Evolutionary conservation across 2,329 filamentous ascomycete species (phyloP), one percentile per base, ranked within the genome.

Genomic region (Aspergillus persii): DNA sequence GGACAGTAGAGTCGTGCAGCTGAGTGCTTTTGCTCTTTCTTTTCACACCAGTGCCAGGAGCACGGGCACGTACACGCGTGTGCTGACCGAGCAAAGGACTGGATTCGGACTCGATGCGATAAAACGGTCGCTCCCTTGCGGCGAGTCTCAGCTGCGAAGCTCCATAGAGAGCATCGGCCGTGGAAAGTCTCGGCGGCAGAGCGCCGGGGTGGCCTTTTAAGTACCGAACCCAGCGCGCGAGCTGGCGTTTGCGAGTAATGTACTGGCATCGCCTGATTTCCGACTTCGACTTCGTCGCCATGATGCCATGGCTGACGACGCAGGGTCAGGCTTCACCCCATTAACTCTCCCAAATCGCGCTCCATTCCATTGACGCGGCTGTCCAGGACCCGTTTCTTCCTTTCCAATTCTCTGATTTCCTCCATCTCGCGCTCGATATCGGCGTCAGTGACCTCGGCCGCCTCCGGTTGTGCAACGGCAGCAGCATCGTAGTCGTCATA

Each of bases 321-420:
- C 18, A 23, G 26, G 9, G 18, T 23, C 9, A 8, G 52, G 11
- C 31, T 44, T 81, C 74, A 84, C 61, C 83, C 75, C 68, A 85
- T 73, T 44, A 88, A 69, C 0, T 86, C 86, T 23, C 85, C 86
- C n/a, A 90, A 78, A 71, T 89, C 87, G 66, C 81, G 83, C 61
- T 88, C 87, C 84, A 90, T 89, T 1, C 85, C 86, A 50, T 78
- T 83, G n/a, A 90, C 86, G 36, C 86, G 80, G 26, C 84, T 83
- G 68, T 89, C 87, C 11, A 90, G 73, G 6, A 75, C 77, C 54
- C 78, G 81, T 76, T 89, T 90, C 74, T 83, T 88, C 60, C 74
- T 75, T 70, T 90, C 88, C 39, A 90, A 74, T 61, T 86, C 84
- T 59, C 77, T 77, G 58, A 90, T 84, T 66, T 87, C 79, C 3